Conservation (phyloP, 306 rosid genomes). For the Sphenostylis stenocarpa region DNA sequence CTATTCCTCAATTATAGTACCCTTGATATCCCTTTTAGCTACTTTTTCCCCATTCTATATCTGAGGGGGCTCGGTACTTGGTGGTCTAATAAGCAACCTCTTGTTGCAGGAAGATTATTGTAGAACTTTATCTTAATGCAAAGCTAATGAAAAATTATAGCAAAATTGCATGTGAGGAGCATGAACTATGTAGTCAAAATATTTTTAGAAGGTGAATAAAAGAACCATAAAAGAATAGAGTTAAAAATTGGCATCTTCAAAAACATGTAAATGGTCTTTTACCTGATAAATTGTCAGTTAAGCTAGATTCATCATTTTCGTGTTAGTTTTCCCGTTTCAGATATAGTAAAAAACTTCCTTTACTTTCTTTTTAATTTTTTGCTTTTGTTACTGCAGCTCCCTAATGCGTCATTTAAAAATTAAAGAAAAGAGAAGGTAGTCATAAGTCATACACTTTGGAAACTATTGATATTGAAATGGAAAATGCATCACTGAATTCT, state of each 20-base stretch:
- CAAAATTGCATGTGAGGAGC: background rate
- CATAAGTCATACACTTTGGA: background rate
- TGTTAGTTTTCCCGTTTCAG: background rate
- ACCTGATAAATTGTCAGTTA: background rate
- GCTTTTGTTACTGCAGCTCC: conserved; percentile 4
- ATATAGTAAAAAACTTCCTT: background rate
- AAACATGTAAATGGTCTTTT: background rate
- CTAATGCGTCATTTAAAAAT: background rate
- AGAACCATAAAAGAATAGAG: background rate
- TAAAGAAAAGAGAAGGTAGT: background rate
- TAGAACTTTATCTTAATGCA: background rate
- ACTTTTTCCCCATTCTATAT: background rate
- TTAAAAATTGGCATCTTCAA: background rate
- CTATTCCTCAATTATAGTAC: background rate
- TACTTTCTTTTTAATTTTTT: background rate
- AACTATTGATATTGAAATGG: background rate
- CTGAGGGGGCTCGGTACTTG: background rate
- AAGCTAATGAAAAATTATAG: conserved; percentile 11
- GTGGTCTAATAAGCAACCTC: background rate
- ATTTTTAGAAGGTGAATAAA: background rate
- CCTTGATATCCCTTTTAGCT: background rate
- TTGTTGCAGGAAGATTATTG: background rate
- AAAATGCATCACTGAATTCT: background rate
- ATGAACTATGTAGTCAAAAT: background rate
- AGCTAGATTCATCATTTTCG: conserved; percentile 10